A percentile compares a stretch with the other conserved stretches of the same genome.
phyloP scores from a whole-genome alignment of 2,329 filamentous ascomycete species.

The Diaporthe destruens region DNA sequence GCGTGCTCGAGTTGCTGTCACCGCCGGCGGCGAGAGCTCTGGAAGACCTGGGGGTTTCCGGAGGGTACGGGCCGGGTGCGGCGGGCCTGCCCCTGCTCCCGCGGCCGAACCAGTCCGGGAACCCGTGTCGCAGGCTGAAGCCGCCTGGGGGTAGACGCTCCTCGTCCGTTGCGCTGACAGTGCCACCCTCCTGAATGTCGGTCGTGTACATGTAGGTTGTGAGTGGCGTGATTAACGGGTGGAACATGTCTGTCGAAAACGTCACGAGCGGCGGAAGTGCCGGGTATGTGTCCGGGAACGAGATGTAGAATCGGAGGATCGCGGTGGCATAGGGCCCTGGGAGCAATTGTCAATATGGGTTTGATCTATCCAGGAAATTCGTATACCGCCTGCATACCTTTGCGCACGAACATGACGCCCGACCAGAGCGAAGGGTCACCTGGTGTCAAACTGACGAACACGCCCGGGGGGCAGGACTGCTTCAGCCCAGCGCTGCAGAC shows the following conservation, averaged over 20 bases:
- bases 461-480: constrained; percentile 84
- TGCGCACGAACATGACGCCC: constrained; percentile 90
- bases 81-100: constrained; percentile 58
- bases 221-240: constrained; percentile 90
- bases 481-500: constrained; percentile 79
- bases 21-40: constrained; percentile 40
- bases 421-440: constrained; percentile 87
- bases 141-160: constrained; percentile 88
- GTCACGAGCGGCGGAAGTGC: constrained; percentile 84
- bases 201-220: constrained; percentile 96
- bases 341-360: constrained; percentile 16
- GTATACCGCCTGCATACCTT: constrained; percentile 67
- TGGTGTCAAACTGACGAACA: constrained; percentile 87
- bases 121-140: constrained; percentile 91
- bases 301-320: constrained; percentile 89
- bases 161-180: constrained; percentile 85
- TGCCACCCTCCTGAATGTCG: constrained; percentile 79
- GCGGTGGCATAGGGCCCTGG: constrained; percentile 89
- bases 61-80: constrained; percentile 21
- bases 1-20: constrained; percentile 48
- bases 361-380: constrained; percentile 38
- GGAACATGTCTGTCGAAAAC: constrained; percentile 94
- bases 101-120: constrained; percentile 88
- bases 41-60: constrained; percentile 46
- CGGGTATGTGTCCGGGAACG: constrained; percentile 86